Conservation (phyloP, 345 rosid genomes). For the Excoecaria cochinchinensis region DNA sequence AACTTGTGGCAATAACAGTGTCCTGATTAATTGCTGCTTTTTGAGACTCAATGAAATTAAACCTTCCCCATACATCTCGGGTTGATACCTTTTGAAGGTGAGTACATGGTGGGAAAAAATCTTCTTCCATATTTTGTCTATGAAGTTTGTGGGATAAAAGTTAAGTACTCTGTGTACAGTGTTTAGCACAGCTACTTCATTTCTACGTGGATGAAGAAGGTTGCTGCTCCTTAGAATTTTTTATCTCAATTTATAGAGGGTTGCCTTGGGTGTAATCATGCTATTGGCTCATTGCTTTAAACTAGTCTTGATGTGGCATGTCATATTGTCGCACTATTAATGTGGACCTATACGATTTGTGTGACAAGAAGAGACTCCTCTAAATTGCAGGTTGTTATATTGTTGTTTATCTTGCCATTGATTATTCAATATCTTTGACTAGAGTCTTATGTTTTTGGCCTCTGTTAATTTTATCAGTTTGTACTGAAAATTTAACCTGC, state of each 20-base stretch:
- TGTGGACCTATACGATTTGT: background rate
- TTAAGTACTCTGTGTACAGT: no score
- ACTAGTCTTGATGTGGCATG: background rate
- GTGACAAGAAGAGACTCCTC: background rate
- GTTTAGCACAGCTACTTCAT: background rate
- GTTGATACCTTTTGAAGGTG: background rate
- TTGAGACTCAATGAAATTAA: background rate
- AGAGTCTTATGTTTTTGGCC: background rate
- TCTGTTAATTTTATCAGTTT: background rate
- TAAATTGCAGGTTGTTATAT: no score
- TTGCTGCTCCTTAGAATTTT: background rate
- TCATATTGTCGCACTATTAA: background rate
- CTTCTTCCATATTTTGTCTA: background rate
- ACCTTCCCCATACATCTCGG: background rate
- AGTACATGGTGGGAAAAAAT: background rate
- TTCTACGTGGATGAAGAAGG: background rate
- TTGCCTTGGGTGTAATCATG: background rate
- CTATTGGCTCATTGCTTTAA: background rate
- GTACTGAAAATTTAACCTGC: background rate
- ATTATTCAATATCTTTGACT: no score
- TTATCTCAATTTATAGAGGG: background rate
- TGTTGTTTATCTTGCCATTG: no score
- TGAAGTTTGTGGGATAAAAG: slow-evolving; percentile 1
- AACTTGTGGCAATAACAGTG: background rate
- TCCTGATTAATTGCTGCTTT: background rate